Evolutionary conservation across 1,284 basidiomycete species (phyloP), one percentile per base, ranked within the genome.

Genomic region (Anthracocystis walkeri): DNA sequence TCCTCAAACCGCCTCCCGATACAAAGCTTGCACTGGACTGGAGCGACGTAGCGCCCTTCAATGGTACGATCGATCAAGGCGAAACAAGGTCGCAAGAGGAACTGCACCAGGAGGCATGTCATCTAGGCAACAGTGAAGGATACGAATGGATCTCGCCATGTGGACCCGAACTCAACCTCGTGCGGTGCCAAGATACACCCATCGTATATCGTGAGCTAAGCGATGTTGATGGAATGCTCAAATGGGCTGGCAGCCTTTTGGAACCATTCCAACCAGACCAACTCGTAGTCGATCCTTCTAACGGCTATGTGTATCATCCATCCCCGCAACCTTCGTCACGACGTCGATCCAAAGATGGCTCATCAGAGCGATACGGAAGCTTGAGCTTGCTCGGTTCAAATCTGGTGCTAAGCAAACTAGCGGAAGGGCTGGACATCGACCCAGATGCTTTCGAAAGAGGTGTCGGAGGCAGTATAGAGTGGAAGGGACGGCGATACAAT

Each of bases 291-390:
- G 82, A 84, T 60, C 52, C 65, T 2, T 23, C 18, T 3, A 77
- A 77, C 7, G 85, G 85, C 6, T 85, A 84, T 45, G 73, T 85
- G 2, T 85, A 83, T 42, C 85, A 85, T 57, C 85, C 84, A 1
- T 85, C 82, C 1, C 84, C 84, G 0, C 25, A 51, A 8, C 50
- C 56, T 1, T 58, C 58, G 8, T 18, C 49, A 2, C 50, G 59
- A 3, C 33, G 40, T 7, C 20, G 41, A n/a, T 50, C 41, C 14
- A 14, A 18, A 3, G 7, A 18, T 0, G 14, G 21, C 21, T 21
- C n/a, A n/a, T 25, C 8, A 21, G 51, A 53, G 12, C 25, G 52
- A 41, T 78, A 79, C 44, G 82, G 83, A 7, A 55, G 61, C 0
- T 70, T 81, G 67, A 83, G 82, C 12, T 56, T 85, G 20, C 51